These are phyloP conservation scores for Heliamphora pulchella DNA, from an alignment of 179 eudicot species.

Conservation along the genomic window DNA sequence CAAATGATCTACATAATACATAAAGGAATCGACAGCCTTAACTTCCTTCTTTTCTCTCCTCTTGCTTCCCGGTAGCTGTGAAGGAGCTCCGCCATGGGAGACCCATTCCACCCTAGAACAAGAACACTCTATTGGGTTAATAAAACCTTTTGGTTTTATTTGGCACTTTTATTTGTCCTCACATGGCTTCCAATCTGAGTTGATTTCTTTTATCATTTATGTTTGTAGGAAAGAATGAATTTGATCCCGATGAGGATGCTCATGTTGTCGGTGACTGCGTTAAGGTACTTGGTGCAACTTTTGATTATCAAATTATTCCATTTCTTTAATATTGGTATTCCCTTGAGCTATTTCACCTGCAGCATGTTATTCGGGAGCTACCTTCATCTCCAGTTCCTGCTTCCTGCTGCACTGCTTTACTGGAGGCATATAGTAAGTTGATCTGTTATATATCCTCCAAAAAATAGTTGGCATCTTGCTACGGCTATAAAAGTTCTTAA, in stretches of 20 bases:
- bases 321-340: neutral
- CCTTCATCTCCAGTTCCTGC: constrained; percentile 99
- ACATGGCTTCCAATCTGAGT: neutral
- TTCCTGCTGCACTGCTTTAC: constrained; percentile 90
- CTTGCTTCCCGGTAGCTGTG: neutral
- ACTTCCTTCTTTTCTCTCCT: neutral
- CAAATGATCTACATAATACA: neutral
- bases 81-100: neutral
- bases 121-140: neutral
- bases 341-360: constrained; percentile 26
- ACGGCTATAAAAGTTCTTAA: no score
- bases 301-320: neutral
- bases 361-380: constrained; percentile 96
- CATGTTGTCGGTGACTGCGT: constrained; percentile 98
- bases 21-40: neutral
- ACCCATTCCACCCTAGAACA: neutral
- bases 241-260: constrained; percentile 86
- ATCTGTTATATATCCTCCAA: constrained; percentile 3
- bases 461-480: neutral
- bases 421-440: constrained; percentile 94
- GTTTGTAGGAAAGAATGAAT: constrained; percentile 75
- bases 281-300: constrained; percentile 46
- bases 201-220: neutral
- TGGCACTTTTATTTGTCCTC: neutral
- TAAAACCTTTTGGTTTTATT: neutral